phyloP scores from a whole-genome alignment of 495 filamentous ascomycete genomes.

The Podospora pseudopauciseta region DNA sequence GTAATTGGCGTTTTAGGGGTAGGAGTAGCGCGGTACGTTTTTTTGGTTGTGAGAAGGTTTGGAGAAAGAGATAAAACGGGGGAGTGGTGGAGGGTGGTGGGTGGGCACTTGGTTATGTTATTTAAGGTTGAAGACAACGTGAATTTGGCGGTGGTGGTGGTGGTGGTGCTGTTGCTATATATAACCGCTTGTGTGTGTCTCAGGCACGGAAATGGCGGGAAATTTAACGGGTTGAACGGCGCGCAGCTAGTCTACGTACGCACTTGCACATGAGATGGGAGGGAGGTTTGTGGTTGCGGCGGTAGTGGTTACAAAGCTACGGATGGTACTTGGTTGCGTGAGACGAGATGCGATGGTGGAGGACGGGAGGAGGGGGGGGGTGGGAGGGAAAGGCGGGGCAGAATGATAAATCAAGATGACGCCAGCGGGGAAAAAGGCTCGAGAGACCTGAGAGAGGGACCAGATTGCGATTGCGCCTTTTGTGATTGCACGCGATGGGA shows the following conservation, averaged over 20 bases:
- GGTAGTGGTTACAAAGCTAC: neutral
- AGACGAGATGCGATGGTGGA: neutral
- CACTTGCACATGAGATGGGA: neutral
- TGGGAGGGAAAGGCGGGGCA: neutral
- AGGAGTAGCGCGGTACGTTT: no score
- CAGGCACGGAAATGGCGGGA: no score
- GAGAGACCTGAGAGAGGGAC: neutral
- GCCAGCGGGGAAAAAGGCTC: neutral
- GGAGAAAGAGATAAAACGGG: neutral
- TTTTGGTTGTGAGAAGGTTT: neutral
- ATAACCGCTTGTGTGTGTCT: no score
- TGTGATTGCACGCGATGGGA: neutral
- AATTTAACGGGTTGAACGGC: no score
- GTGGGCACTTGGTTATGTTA: no score
- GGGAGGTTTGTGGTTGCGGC: neutral
- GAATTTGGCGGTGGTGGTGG: no score
- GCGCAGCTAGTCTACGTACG: no score
- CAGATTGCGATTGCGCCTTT: conserved; percentile 10
- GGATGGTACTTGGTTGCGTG: neutral
- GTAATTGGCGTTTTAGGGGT: neutral
- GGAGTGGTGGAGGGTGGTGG: no score
- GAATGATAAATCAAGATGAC: conserved; percentile 1
- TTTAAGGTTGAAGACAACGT: no score
- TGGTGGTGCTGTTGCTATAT: no score
- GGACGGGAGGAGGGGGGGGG: neutral